Base-by-base conservation (phyloP, 257 asterid genomes). In the Paraleonurus japonicus region DNA sequence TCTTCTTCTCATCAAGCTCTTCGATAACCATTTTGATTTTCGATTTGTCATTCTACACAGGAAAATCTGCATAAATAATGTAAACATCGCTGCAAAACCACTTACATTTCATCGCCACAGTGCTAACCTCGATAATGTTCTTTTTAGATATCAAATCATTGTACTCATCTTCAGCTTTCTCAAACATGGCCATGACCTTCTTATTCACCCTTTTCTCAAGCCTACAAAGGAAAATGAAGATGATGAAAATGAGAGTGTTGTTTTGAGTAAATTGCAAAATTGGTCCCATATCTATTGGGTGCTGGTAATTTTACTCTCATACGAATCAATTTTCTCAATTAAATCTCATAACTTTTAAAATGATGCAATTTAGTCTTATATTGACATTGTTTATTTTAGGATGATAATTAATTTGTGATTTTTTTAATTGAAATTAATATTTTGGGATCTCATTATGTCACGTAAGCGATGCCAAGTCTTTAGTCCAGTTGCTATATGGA, bases 1-100 rank as follows among this genome's bases (percentile, higher is more conserved):
- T 92, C 83, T 95, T 95, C 87, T 95, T 89, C 95, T 95, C 97
- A 60, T 95, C 99, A 70, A 95, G 98, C 85, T 95, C 99, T 84
- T 95, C 94, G 54, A 95, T 95, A 50, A 92, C 96, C 96, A 81
- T 84, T 80, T 88, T 88, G 78, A 95, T 95, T 79, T 95, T 95
- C 65, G 96, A 85, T 81, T 92, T 95, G 88, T 95, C 98, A 71
- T 95, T 92, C 99, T 92, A 71, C 75, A 81, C 1, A 63, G 41
- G 35, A 74, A 70, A 54, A 19, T 69, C 26, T 16, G 23, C 55
- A 22, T 80, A 80, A 81, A 77, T 74, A 67, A 73, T 73, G 69
- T 48, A 59, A 54, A 65, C 10, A 75, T 47, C 50, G 30, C 62
- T 23, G 16, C 2, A 65, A 53, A 53, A 22, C 60, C 60, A 53